phyloP scores from a whole-genome alignment of 2,329 filamentous ascomycete species.

The Aspergillus costaricaensis region DNA sequence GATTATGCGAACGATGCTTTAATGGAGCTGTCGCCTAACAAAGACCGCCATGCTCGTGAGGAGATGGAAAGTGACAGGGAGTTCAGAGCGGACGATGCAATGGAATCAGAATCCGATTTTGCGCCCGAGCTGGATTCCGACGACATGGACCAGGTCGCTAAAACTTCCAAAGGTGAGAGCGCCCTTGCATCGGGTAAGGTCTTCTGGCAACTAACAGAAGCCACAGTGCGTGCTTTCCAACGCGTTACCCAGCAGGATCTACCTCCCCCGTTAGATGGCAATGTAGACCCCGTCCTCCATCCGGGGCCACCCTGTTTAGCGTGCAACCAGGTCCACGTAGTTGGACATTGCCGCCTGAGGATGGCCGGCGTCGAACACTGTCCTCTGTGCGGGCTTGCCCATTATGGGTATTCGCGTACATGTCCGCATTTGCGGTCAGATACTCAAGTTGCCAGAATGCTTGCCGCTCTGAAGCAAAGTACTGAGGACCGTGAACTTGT shows the following conservation, averaged over 20 bases:
- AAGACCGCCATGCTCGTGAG: constrained; percentile 19
- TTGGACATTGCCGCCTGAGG: constrained; percentile 64
- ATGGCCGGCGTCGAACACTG: constrained; percentile 62
- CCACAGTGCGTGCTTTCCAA: constrained; percentile 41
- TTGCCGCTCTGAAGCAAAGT: constrained; percentile 62
- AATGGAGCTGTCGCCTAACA: constrained; percentile 24
- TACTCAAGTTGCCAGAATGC: constrained; percentile 63
- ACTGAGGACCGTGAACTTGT: constrained; percentile 58
- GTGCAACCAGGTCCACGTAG: constrained; percentile 56
- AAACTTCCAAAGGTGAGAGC: constrained; percentile 25
- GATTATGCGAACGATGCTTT: constrained; percentile 26
- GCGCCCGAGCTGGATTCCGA: constrained; percentile 24
- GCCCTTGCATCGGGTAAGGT: neutral
- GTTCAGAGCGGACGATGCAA: constrained; percentile 32
- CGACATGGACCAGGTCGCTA: constrained; percentile 27
- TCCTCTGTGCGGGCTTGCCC: constrained; percentile 64
- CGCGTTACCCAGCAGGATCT: constrained; percentile 31
- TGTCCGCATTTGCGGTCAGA: constrained; percentile 67
- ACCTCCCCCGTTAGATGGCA: constrained; percentile 22
- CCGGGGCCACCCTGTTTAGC: constrained; percentile 49
- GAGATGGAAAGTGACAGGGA: constrained; percentile 34
- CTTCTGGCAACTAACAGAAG: constrained; percentile 13
- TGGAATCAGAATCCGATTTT: constrained; percentile 30
- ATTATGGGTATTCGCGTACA: constrained; percentile 57
- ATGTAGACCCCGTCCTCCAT: constrained; percentile 11